These are phyloP conservation scores for Populus ilicifolia DNA, from an alignment of 345 rosid species.

Conservation along the genomic window DNA sequence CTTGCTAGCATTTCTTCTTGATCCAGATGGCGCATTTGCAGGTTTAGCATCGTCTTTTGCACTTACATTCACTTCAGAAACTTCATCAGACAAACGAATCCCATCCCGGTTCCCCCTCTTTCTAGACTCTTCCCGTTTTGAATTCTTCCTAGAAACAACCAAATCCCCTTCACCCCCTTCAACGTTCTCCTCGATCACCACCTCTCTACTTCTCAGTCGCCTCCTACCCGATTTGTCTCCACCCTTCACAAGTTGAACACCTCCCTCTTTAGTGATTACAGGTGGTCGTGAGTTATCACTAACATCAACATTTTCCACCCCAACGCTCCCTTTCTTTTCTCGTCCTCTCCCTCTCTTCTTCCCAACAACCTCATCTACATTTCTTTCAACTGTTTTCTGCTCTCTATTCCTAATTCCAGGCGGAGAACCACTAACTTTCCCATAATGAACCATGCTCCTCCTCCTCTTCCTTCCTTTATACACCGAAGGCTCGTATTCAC, in stretches of 20 bases:
- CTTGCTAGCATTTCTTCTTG: neutral
- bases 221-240: neutral
- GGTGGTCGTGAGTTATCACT: neutral
- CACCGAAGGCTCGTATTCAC: conserved; percentile 39
- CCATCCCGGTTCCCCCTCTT: neutral
- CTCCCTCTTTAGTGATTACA: neutral
- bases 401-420: neutral
- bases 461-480: conserved; percentile 17
- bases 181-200: neutral
- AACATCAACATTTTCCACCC: neutral
- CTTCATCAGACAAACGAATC: neutral
- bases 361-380: neutral
- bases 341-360: conserved; percentile 29
- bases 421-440: neutral
- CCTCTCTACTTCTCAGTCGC: conserved; percentile 24
- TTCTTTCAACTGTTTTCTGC: neutral
- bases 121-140: neutral
- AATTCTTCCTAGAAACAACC: neutral
- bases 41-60: neutral
- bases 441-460: neutral
- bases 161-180: conserved; percentile 1
- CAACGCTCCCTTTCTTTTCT: neutral
- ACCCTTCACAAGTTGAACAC: neutral
- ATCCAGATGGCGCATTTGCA: neutral
- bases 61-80: neutral